These are phyloP conservation scores for Lepidopterella palustris DNA, from an alignment of 495 filamentous ascomycete species.

Conservation along the genomic window DNA sequence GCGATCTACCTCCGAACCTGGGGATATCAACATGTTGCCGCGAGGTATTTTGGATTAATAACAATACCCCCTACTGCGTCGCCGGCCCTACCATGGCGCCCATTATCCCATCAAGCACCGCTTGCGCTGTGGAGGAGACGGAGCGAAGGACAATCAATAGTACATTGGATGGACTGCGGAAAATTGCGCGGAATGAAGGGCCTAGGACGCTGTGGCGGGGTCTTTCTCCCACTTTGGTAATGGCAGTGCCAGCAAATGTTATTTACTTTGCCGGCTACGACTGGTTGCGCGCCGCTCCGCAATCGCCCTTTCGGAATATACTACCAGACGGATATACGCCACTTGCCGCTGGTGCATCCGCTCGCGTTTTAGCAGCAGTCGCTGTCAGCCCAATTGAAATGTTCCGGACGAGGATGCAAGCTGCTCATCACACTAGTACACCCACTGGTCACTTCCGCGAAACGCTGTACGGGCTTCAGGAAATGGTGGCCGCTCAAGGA, in stretches of 20 bases:
- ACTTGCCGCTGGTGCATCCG: constrained; percentile 68
- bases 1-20: constrained; percentile 63
- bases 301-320: constrained; percentile 46
- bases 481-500: constrained; percentile 72
- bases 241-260: constrained; percentile 92
- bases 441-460: constrained; percentile 60
- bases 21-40: constrained; percentile 94
- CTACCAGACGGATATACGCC: constrained; percentile 65
- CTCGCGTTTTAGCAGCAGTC: constrained; percentile 72
- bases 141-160: constrained; percentile 79
- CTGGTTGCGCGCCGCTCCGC: constrained; percentile 67
- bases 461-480: constrained; percentile 64
- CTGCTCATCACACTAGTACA: constrained; percentile 48
- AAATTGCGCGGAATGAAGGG: constrained; percentile 96
- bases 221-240: constrained; percentile 82
- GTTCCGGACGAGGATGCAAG: constrained; percentile 88
- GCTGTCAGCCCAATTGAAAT: constrained; percentile 90
- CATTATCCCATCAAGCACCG: constrained; percentile 41
- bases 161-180: constrained; percentile 84
- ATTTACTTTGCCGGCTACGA: constrained; percentile 99
- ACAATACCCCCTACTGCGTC: constrained; percentile 75
- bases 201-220: constrained; percentile 84
- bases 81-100: constrained; percentile 41
- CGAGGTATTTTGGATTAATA: constrained; percentile 94
- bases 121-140: constrained; percentile 82